Conservation (phyloP, 495 filamentous ascomycete genomes). For the Zalerion maritima region DNA sequence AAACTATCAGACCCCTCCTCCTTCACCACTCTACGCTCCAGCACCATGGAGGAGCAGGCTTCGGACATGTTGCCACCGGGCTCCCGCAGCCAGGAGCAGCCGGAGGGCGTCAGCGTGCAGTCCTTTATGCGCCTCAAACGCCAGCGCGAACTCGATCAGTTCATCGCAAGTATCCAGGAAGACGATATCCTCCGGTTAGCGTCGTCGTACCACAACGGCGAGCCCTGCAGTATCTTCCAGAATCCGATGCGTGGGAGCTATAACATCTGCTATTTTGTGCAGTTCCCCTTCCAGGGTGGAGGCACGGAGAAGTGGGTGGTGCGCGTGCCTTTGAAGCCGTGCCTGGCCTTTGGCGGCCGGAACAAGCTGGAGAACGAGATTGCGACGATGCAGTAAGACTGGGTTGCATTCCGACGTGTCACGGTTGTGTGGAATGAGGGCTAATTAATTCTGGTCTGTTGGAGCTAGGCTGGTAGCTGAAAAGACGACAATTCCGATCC, state of each 20-base stretch:
- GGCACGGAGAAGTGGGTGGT: slow-evolving; percentile 15
- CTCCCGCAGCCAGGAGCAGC: too few species aligned
- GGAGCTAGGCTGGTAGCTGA: slow-evolving; percentile 11
- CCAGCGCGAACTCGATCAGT: slow-evolving; percentile 5
- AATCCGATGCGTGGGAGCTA: slow-evolving; percentile 13
- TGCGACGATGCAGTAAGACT: slow-evolving; percentile 15
- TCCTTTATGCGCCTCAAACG: too few species aligned
- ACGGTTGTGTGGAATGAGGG: not conserved
- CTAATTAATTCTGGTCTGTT: not conserved
- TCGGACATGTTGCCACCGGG: too few species aligned
- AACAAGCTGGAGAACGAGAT: slow-evolving; percentile 17
- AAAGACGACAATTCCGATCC: slow-evolving; percentile 17
- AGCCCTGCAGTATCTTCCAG: slow-evolving; percentile 14
- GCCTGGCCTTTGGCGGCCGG: slow-evolving; percentile 10
- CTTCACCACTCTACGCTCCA: too few species aligned
- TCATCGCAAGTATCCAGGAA: slow-evolving; percentile 7
- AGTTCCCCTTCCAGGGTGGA: slow-evolving; percentile 7
- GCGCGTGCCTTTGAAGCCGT: slow-evolving; percentile 16
- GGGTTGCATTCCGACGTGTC: too few species aligned
- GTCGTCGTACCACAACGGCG: slow-evolving; percentile 10
- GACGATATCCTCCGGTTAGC: slow-evolving; percentile 3
- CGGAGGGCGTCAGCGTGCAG: too few species aligned
- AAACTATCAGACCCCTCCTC: too few species aligned
- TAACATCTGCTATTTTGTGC: slow-evolving; percentile 19
- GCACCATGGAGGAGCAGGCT: too few species aligned